Evolutionary conservation across 2,329 filamentous ascomycete genomes (phyloP), one percentile per base, ranked within the genome.

Genomic region (Escovopsis weberi): DNA sequence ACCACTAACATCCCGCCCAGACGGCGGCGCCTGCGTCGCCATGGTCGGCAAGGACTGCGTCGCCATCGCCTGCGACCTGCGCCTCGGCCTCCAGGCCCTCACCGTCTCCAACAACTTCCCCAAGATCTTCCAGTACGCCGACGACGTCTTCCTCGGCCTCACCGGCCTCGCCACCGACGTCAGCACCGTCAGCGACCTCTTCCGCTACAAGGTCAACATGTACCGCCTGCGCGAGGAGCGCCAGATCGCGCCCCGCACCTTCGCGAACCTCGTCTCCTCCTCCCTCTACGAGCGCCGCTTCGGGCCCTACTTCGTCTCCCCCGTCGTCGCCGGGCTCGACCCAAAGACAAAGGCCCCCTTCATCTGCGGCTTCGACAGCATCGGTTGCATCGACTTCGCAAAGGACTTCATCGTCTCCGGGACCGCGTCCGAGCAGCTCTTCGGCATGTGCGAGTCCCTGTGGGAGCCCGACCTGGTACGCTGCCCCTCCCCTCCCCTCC

Each of bases 1-100:
- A 44, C 33, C 33, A 8, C 41, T 28, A 43, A 28, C 39, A 26
- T 39, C 42, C 39, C 44, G 32, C 41, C 30, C 45, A 38, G 76
- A 82, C 64, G 89, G 89, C 69, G 89, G 89, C 64, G 89, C 89
- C 70, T 89, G 83, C 68, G 87, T 96, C 53, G 89, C 89, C 66
- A 96, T 96, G 91, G 88, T 94, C 51, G 91, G 91, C 72, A 96
- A 98, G 70, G 88, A 96, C 79, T 98, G 91, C 67, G 91, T 98
- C 48, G 91, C 91, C 67, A 96, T 98, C 62, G 91, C 91, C 63
- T 98, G 91, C 73, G 91, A 98, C 68, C 85, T 98, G 52, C 89
- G 91, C 50, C 85, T 98, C 53, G 91, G 91, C 57, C 81, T 96
- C 60, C 91, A 98, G 70, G 77, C 91, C 59, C 75, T 98, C 60